These are phyloP conservation scores for Thymus mandschuricus DNA, from an alignment of 257 asterid genomes.

Conservation along the genomic window DNA sequence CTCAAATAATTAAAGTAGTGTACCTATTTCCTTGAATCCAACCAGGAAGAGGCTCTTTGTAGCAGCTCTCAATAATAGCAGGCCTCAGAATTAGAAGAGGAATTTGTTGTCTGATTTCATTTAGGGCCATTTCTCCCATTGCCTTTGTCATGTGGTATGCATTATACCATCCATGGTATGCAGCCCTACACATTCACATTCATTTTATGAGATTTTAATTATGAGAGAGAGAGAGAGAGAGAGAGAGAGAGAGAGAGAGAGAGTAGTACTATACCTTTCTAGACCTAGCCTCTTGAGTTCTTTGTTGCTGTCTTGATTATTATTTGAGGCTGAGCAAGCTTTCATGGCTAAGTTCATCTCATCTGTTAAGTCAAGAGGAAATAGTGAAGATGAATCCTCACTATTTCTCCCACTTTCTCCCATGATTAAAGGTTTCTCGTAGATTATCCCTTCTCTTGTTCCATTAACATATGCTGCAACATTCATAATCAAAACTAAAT, in stretches of 20 bases:
- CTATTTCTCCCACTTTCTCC: slow-evolving; percentile 36
- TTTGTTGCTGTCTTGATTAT: slow-evolving; percentile 14
- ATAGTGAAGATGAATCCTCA: slow-evolving; percentile 2
- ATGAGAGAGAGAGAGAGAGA: no score
- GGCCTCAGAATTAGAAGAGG: slow-evolving; percentile 47
- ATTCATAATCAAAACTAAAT: neutral
- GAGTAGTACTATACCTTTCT: slow-evolving; percentile 31
- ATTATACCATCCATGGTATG: slow-evolving; percentile 40
- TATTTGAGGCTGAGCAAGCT: slow-evolving; percentile 13
- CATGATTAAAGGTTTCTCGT: slow-evolving; percentile 33
- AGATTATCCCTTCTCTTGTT: slow-evolving; percentile 35
- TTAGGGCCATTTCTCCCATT: slow-evolving; percentile 48
- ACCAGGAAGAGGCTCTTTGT: slow-evolving; percentile 44
- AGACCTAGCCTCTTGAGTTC: slow-evolving; percentile 36
- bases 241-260: no score
- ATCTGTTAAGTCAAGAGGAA: slow-evolving; percentile 34
- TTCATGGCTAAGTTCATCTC: slow-evolving; percentile 38
- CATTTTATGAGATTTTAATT: no score
- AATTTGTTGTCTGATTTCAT: slow-evolving; percentile 39
- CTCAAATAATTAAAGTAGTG: neutral
- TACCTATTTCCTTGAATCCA: slow-evolving; percentile 59
- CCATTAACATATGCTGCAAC: slow-evolving; percentile 43
- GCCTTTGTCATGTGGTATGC: slow-evolving; percentile 50
- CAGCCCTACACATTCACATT: slow-evolving; percentile 28
- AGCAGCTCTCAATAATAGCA: slow-evolving; percentile 36